Conservation (phyloP, 2,329 filamentous ascomycete genomes). For the Talaromyces sp. region DNA sequence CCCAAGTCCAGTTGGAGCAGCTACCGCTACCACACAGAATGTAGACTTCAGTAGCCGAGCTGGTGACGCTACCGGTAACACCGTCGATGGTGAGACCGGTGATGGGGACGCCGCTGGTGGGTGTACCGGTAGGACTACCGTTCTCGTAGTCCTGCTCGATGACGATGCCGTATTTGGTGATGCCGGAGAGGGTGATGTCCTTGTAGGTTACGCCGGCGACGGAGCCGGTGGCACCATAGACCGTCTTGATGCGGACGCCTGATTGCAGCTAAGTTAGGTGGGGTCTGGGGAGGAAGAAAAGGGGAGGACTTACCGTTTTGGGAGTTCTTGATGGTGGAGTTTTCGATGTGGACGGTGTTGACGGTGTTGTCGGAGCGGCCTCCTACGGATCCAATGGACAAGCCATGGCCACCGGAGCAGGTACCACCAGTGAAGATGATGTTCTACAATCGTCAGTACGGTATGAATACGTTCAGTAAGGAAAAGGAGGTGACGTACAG, state of each 20-base stretch:
- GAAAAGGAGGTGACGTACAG: constrained; percentile 22
- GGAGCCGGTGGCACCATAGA: constrained; percentile 52
- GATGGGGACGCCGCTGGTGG: constrained; percentile 40
- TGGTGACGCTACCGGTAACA: constrained; percentile 45
- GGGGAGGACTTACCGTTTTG: constrained; percentile 29
- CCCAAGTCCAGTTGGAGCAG: constrained; percentile 57
- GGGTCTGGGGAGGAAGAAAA: not conserved
- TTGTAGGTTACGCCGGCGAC: constrained; percentile 56
- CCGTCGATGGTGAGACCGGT: constrained; percentile 37
- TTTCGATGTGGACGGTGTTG: constrained; percentile 50
- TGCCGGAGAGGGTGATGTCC: constrained; percentile 52
- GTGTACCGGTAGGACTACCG: constrained; percentile 42
- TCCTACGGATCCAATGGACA: constrained; percentile 42
- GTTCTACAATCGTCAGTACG: constrained; percentile 28
- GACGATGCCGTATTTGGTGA: constrained; percentile 56
- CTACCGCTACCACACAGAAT: constrained; percentile 50
- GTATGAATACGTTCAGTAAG: too few species aligned
- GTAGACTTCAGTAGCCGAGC: constrained; percentile 53
- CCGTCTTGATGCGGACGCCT: constrained; percentile 60
- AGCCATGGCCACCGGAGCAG: constrained; percentile 42
- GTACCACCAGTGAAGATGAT: constrained; percentile 49
- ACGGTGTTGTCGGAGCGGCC: constrained; percentile 55
- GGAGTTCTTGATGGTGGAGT: constrained; percentile 50
- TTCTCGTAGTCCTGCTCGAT: constrained; percentile 61
- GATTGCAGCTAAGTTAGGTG: not conserved